Evolutionary conservation across 2,329 filamentous ascomycete genomes (phyloP).

Genomic region (Colletotrichum sp.): DNA sequence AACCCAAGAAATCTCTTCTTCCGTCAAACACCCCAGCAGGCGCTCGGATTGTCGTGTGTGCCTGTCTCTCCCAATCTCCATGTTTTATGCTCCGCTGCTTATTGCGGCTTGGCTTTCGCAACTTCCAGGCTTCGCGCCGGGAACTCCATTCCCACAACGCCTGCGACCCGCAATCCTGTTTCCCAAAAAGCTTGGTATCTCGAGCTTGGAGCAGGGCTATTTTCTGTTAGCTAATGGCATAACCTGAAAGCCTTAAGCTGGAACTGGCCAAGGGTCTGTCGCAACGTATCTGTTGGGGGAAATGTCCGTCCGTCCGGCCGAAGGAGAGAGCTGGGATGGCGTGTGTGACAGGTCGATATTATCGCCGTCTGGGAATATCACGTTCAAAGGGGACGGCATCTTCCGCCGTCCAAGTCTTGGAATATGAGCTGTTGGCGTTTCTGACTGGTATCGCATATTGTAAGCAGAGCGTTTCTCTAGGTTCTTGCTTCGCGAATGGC

Average conservation of each 20-base stretch:
- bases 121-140: background rate
- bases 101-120: background rate
- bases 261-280: background rate
- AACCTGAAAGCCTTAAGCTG: background rate
- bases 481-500: background rate
- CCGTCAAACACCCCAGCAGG: background rate
- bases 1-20: background rate
- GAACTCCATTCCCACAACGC: background rate
- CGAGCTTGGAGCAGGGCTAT: background rate
- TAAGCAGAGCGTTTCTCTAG: background rate
- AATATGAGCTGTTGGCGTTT: background rate
- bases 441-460: background rate
- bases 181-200: constrained; percentile 2
- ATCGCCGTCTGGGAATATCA: background rate
- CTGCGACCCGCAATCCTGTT: background rate
- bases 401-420: background rate
- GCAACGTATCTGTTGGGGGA: background rate
- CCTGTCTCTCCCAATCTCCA: background rate
- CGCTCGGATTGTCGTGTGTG: background rate
- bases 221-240: background rate
- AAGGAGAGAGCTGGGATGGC: background rate
- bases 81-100: background rate
- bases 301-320: background rate
- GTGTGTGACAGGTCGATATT: background rate
- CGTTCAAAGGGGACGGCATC: background rate